Evolutionary conservation across 2,329 filamentous ascomycete genomes (phyloP), one percentile per base, ranked within the genome.

Genomic region (Colletotrichum theobromicola): DNA sequence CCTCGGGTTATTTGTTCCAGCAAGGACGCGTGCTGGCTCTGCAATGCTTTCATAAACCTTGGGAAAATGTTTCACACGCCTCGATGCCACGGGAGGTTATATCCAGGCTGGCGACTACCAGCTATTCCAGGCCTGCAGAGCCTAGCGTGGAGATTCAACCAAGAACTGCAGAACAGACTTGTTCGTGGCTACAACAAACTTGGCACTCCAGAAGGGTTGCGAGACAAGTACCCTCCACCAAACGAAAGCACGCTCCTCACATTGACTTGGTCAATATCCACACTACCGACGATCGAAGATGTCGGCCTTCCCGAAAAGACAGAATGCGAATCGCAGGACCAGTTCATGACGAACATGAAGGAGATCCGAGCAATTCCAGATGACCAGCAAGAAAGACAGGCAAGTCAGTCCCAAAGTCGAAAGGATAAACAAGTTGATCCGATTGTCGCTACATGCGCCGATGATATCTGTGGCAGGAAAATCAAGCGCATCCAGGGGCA

Each of bases 11-110:
- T 90, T 7, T 84, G 84, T 67, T 87, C 87, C 5, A 87, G 84
- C 80, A 90, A 90, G 71, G 84, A 86, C 66, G 85, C 88, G 2
- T 90, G 88, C 76, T 89, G 86, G 77, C 82, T 90, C 1, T 90
- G 88, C 78, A 86, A 89, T 65, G 78, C 83, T 8, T 86, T 89
- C 73, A 83, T 90, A n/a, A 67, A 76, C 2, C 76, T 83, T 16
- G 84, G 88, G 72, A 83, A 84, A 4, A 81, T 80, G 53, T 85
- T 87, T 50, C 76, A 85, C 57, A 84, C 83, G 2, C 84, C 86
- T 4, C 81, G 80, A 53, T 84, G 81, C 3, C 87, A 90, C 75
- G 85, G 86, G 4, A 83, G 74, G 46, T 71, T 90, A 2, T 89
- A 90, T 77, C 78, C 82, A 1, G 80, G 80, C 8, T 90, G 87